Conservation (phyloP, 176 grass and related monocot genomes). For the Triticum monococcum region DNA sequence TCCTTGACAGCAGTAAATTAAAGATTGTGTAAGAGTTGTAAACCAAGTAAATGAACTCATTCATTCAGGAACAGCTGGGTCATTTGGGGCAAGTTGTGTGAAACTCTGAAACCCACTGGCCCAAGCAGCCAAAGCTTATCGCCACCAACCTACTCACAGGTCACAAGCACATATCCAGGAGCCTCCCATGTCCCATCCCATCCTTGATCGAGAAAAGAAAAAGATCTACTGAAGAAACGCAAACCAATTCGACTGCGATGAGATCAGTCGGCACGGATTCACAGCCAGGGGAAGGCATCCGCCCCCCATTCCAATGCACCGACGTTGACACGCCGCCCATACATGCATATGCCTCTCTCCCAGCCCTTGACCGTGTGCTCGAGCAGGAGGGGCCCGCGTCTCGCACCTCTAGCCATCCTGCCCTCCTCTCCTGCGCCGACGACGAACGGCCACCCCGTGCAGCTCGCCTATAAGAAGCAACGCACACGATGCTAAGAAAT, state of each 20-base stretch:
- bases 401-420: background rate
- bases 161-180: slow-evolving; percentile 5
- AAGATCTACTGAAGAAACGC: background rate
- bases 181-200: background rate
- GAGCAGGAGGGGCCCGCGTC: background rate
- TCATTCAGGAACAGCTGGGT: background rate
- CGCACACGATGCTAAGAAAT: background rate
- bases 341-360: background rate
- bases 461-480: background rate
- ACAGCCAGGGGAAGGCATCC: background rate
- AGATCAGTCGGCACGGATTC: too few species aligned
- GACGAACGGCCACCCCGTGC: background rate
- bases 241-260: background rate
- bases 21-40: too few species aligned
- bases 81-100: background rate
- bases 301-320: background rate
- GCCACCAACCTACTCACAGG: background rate
- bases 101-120: background rate
- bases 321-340: background rate
- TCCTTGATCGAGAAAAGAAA: background rate
- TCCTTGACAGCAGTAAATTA: too few species aligned
- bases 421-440: background rate
- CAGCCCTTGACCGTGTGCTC: background rate
- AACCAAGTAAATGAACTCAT: background rate
- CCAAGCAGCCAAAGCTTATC: background rate